These are phyloP conservation scores for Wickerhamomyces chaumierensis DNA, from an alignment of 805 yeast species.

Conservation along the genomic window DNA sequence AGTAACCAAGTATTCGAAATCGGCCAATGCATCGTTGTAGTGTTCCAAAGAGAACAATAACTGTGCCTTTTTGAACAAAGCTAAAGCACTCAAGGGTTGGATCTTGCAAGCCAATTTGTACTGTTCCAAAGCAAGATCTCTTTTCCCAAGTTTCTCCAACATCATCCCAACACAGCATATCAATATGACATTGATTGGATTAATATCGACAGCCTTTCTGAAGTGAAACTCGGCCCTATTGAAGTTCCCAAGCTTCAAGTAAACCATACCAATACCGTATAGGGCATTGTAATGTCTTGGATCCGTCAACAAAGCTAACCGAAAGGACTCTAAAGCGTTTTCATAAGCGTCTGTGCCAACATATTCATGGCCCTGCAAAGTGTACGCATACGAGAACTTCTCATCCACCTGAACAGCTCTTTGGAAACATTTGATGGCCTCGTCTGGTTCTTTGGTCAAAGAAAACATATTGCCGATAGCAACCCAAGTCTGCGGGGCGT, in stretches of 20 bases:
- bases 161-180: conserved; percentile 94
- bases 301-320: conserved; percentile 68
- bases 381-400: conserved; percentile 75
- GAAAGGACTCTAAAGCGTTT: conserved; percentile 73
- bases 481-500: conserved; percentile 85
- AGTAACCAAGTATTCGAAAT: conserved; percentile 59
- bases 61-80: conserved; percentile 84
- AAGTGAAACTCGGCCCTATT: conserved; percentile 79
- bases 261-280: conserved; percentile 93
- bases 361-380: conserved; percentile 89
- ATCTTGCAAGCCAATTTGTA: conserved; percentile 74
- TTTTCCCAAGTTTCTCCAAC: conserved; percentile 60
- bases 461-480: conserved; percentile 84
- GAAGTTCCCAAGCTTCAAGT: conserved; percentile 74
- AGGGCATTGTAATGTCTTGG: conserved; percentile 86
- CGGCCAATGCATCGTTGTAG: conserved; percentile 60
- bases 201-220: conserved; percentile 76
- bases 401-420: conserved; percentile 63
- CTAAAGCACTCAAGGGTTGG: conserved; percentile 79
- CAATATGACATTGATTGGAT: conserved; percentile 82
- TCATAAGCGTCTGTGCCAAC: conserved; percentile 84
- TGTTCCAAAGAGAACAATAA: conserved; percentile 59
- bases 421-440: conserved; percentile 78
- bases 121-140: conserved; percentile 64
- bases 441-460: conserved; percentile 72